Conservation (phyloP, 2,329 filamentous ascomycete species). For the Xylaria sp. region DNA sequence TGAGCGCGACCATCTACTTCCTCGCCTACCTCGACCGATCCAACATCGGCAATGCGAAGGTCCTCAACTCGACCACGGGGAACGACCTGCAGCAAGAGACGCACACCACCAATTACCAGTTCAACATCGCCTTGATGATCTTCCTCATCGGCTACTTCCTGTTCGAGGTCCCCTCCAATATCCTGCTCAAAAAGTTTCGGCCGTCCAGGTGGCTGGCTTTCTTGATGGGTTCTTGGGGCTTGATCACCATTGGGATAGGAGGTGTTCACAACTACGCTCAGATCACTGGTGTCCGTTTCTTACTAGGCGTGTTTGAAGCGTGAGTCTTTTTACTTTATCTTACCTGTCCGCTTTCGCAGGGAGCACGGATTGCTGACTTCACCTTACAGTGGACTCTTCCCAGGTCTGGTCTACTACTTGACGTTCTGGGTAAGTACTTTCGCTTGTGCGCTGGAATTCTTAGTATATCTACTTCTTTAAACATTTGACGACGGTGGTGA, state of each 20-base stretch:
- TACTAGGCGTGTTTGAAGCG: conserved; percentile 76
- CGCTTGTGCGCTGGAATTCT: neutral
- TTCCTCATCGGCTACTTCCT: conserved; percentile 52
- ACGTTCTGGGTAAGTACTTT: conserved; percentile 67
- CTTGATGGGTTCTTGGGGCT: conserved; percentile 74
- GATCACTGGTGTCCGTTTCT: conserved; percentile 73
- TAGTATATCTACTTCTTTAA: neutral
- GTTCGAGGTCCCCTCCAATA: conserved; percentile 74
- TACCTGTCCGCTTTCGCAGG: neutral
- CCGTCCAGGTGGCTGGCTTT: conserved; percentile 73
- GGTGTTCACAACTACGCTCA: conserved; percentile 69
- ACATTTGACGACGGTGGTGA: neutral
- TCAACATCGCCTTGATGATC: conserved; percentile 53
- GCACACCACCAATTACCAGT: conserved; percentile 47
- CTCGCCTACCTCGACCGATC: conserved; percentile 67
- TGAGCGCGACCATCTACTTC: conserved; percentile 64
- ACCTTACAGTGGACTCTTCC: conserved; percentile 66
- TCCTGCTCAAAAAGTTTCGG: conserved; percentile 71
- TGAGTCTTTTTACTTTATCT: conserved; percentile 10
- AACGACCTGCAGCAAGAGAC: conserved; percentile 52
- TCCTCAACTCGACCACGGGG: conserved; percentile 51
- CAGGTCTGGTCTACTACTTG: conserved; percentile 72
- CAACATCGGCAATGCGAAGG: conserved; percentile 60
- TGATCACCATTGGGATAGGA: conserved; percentile 73
- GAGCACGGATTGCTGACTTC: conserved; percentile 12